Conservation (phyloP, 306 rosid species). For the Corylus heterophylla region DNA sequence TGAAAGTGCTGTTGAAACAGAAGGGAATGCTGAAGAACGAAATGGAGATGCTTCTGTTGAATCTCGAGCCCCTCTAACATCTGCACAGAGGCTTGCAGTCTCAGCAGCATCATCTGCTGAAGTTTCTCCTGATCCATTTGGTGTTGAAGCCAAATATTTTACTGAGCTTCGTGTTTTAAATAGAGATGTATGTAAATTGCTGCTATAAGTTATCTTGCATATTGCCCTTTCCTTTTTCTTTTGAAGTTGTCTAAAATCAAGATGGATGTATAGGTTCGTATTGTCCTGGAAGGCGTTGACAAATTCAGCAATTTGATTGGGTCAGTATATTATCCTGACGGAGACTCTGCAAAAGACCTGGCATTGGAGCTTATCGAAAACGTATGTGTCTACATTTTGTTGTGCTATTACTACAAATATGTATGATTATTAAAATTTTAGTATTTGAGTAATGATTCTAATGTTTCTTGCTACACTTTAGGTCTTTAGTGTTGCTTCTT, state of each 20-base stretch:
- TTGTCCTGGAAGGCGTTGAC: conserved; percentile 94
- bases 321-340: conserved; percentile 90
- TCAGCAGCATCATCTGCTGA: conserved; percentile 56
- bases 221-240: conserved; percentile 5
- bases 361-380: conserved; percentile 92
- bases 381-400: conserved; percentile 43
- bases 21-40: conserved; percentile 48
- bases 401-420: conserved; percentile 18
- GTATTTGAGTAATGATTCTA: conserved; percentile 6
- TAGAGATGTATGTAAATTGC: conserved; percentile 63
- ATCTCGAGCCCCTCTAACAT: conserved; percentile 75
- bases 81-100: conserved; percentile 93
- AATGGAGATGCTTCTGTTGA: conserved; percentile 71
- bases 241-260: conserved; percentile 32
- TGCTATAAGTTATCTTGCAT: conserved; percentile 11
- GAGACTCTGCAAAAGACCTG: conserved; percentile 88
- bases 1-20: conserved; percentile 61
- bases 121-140: conserved; percentile 78
- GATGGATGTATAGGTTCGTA: conserved; percentile 71
- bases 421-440: conserved; percentile 12
- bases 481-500: conserved; percentile 12
- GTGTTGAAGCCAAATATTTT: conserved; percentile 80
- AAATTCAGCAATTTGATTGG: conserved; percentile 97
- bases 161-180: conserved; percentile 92
- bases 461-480: conserved; percentile 12